Percentiles rank a stretch among this genome's conserved stretches.
Evolutionary conservation across 2,329 filamentous ascomycete species (phyloP).

Genomic region (Fusarium burgessii): DNA sequence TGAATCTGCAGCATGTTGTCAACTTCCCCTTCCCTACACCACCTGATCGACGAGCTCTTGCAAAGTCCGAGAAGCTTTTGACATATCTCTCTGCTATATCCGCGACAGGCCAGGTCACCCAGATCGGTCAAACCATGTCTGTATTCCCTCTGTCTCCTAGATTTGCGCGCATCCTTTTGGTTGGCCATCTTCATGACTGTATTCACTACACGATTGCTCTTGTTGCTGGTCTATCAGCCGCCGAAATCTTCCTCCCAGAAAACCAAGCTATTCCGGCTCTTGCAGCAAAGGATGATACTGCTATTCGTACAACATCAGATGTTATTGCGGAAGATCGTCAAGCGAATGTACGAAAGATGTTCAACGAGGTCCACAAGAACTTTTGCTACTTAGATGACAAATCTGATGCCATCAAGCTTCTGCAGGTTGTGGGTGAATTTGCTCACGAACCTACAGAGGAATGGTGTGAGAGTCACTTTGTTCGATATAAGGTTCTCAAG

Average conservation of each 20-base stretch:
- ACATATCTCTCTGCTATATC: constrained; percentile 87
- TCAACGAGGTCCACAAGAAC: constrained; percentile 79
- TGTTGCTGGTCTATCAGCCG: constrained; percentile 88
- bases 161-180: constrained; percentile 90
- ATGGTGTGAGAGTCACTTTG: constrained; percentile 87
- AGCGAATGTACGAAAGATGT: constrained; percentile 70
- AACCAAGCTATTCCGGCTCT: constrained; percentile 76
- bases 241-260: constrained; percentile 88
- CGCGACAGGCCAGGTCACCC: constrained; percentile 78
- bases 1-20: constrained; percentile 89
- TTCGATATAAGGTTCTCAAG: constrained; percentile 86
- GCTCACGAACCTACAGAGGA: constrained; percentile 76
- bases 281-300: constrained; percentile 59
- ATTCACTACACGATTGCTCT: constrained; percentile 88
- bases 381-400: constrained; percentile 85
- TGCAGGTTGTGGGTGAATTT: constrained; percentile 90
- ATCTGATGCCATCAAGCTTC: constrained; percentile 89
- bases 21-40: constrained; percentile 98
- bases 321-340: constrained; percentile 77
- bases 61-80: constrained; percentile 86
- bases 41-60: constrained; percentile 80
- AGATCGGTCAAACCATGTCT: constrained; percentile 83
- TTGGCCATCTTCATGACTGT: constrained; percentile 85
- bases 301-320: constrained; percentile 73
- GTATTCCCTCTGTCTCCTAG: constrained; percentile 91